Evolutionary conservation across 805 yeast species (phyloP).

Genomic region (Nakazawaea ambrosiae): DNA sequence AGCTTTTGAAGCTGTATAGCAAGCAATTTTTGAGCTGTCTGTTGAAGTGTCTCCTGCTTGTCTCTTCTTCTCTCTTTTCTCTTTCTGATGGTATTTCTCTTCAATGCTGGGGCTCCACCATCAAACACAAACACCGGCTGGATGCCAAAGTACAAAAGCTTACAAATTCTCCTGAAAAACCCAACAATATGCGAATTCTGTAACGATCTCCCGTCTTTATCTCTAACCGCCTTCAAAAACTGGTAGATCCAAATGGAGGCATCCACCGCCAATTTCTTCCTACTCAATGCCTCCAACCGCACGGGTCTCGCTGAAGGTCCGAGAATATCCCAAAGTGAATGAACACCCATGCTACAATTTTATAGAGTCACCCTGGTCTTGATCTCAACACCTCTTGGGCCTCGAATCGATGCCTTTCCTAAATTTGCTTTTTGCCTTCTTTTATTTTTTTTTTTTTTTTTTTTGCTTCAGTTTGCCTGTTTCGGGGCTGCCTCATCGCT

Average conservation of each 20-base stretch:
- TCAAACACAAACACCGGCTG: slow-evolving; percentile 89
- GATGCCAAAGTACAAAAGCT: slow-evolving; percentile 79
- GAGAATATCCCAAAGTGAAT: slow-evolving; percentile 85
- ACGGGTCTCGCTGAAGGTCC: slow-evolving; percentile 91
- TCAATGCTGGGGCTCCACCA: slow-evolving; percentile 87
- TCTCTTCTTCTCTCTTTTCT: slow-evolving; percentile 74
- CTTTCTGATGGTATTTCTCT: slow-evolving; percentile 66
- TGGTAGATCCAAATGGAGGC: slow-evolving; percentile 99
- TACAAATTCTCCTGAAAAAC: slow-evolving; percentile 89
- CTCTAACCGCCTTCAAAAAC: slow-evolving; percentile 90
- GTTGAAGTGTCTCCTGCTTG: slow-evolving; percentile 57
- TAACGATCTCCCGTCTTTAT: slow-evolving; percentile 70
- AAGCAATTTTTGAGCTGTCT: slow-evolving; percentile 73
- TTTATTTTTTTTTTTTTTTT: too few species aligned
- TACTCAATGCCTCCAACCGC: slow-evolving; percentile 72
- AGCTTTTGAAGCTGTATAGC: slow-evolving; percentile 69
- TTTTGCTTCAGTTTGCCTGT: too few species aligned
- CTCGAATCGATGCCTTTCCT: neutral
- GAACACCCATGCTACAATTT: slow-evolving; percentile 89
- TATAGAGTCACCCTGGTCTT: neutral
- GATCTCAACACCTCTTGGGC: neutral
- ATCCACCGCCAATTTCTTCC: slow-evolving; percentile 84
- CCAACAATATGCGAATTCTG: slow-evolving; percentile 89
- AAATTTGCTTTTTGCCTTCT: neutral
- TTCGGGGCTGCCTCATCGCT: too few species aligned